These are phyloP conservation scores for Colletotrichum costaricense DNA, from an alignment of 2,329 filamentous ascomycete genomes.

Conservation along the genomic window DNA sequence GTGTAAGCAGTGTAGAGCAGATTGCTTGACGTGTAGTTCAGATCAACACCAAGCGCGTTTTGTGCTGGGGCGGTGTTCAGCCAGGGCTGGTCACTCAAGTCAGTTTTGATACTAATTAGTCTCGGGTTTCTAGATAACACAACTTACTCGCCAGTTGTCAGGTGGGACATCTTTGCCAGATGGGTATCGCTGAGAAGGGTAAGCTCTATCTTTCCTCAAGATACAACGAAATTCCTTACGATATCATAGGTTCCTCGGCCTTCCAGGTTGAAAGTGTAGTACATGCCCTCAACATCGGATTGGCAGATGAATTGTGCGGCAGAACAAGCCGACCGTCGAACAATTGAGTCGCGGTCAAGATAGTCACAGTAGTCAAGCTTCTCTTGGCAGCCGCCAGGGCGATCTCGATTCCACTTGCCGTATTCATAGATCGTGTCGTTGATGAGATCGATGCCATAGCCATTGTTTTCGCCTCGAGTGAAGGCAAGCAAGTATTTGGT, in stretches of 20 bases:
- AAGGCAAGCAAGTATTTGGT: constrained; percentile 4
- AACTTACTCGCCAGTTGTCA: constrained; percentile 13
- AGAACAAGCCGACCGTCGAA: background rate
- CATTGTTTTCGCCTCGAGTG: background rate
- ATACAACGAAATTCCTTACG: background rate
- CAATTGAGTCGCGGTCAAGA: background rate
- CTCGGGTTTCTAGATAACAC: background rate
- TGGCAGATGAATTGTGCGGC: constrained; percentile 4
- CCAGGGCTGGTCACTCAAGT: background rate
- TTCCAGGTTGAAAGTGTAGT: constrained; percentile 44
- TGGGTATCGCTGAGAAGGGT: background rate
- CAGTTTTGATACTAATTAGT: background rate
- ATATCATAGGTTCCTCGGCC: constrained; percentile 8
- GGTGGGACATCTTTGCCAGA: constrained; percentile 15
- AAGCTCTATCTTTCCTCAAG: fast-evolving
- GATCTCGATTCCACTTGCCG: constrained; percentile 17
- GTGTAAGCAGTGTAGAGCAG: constrained; percentile 9
- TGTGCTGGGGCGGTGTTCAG: constrained; percentile 53
- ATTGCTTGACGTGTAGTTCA: constrained; percentile 59
- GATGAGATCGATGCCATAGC: too few species aligned
- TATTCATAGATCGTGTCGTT: constrained; percentile 16
- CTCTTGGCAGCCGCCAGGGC: constrained; percentile 15
- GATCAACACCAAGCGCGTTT: constrained; percentile 69
- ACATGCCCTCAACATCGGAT: constrained; percentile 61
- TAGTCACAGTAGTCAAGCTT: constrained; percentile 19